Base-by-base conservation (phyloP, 768 basidiomycete species). In the Phanerochaete sordida region DNA sequence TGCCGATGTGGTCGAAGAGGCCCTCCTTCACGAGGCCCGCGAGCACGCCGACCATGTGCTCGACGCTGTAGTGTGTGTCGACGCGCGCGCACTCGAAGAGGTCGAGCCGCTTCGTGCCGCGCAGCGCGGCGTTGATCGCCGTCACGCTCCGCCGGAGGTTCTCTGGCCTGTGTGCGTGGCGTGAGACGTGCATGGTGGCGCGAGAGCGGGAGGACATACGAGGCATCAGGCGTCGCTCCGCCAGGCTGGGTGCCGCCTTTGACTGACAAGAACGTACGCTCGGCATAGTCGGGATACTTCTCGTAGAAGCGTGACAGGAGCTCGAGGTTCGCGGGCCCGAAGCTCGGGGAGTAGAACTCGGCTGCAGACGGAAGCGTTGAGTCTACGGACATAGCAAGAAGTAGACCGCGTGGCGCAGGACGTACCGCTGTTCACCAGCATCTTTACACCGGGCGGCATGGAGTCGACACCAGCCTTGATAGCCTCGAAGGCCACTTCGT, bases 401-500 rank as follows among this genome's bases (percentile, higher is more conserved):
- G 11, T 26, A 27, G 47, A 16, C 7, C 15, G 23, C 12, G 48
- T 28, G 11, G 15, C 26, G 12, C 2, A 16, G 26, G 26, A 63
- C 72, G 13, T 62, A 77, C 83, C 80, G 64, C 76, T 79, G 64
- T 84, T 84, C 63, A 86, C 60, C 49, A 84, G 62, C 65, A 81
- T 77, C 66, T 83, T 83, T 26, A 69, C 71, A 15, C 77, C 80
- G 0, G 73, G 63, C 0, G 79, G 78, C 31, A 80, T 66, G 0
- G 73, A 69, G 35, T 78, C 74, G 60, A 82, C 64, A 4, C 77
- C 78, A 12, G 78, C 78, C 66, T 82, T 84, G 73, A 89, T 86
- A 1, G 84, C 75, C 23, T 79, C 82, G 61, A 90, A 87, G 6
- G 80, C 80, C 30, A 83, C 76, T 55, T 84, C 84, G 57, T 89